Conservation (phyloP, 306 rosid species). For the Vigna angularis region DNA sequence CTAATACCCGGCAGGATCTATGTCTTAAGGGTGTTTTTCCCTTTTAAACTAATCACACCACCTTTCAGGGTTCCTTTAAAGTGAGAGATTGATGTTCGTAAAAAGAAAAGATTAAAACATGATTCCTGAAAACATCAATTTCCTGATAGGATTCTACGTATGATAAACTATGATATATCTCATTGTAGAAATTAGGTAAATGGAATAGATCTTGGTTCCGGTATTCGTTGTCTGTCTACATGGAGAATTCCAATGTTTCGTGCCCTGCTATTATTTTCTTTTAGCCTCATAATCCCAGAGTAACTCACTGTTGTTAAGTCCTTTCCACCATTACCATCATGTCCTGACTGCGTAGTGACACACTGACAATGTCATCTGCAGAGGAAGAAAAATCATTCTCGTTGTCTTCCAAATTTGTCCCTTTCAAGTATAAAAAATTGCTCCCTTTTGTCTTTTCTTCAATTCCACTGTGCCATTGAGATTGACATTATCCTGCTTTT, state of each 20-base stretch:
- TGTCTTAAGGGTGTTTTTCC: neutral
- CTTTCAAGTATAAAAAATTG: slow-evolving; percentile 3
- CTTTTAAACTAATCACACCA: neutral
- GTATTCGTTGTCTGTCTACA: neutral
- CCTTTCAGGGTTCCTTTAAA: neutral
- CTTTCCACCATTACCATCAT: neutral
- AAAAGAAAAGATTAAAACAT: neutral
- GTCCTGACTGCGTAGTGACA: neutral
- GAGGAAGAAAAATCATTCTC: neutral
- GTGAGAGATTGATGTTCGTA: neutral
- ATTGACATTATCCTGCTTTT: slow-evolving; percentile 47
- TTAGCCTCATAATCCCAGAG: slow-evolving; percentile 1
- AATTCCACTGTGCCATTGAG: slow-evolving; percentile 51
- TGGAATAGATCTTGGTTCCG: slow-evolving; percentile 2
- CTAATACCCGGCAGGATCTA: slow-evolving; percentile 2
- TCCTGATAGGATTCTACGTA: slow-evolving; percentile 1
- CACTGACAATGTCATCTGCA: neutral
- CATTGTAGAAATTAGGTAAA: slow-evolving; percentile 2
- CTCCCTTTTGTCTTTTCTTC: slow-evolving; percentile 31
- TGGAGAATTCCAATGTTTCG: slow-evolving; percentile 21
- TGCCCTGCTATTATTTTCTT: neutral
- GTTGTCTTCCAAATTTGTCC: slow-evolving; percentile 27
- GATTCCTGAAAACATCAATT: slow-evolving; percentile 23
- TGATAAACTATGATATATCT: slow-evolving; percentile 17
- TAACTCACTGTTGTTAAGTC: slow-evolving; percentile 28